Evolutionary conservation across 345 rosid species (phyloP).

Genomic region (Gossypium bickii): DNA sequence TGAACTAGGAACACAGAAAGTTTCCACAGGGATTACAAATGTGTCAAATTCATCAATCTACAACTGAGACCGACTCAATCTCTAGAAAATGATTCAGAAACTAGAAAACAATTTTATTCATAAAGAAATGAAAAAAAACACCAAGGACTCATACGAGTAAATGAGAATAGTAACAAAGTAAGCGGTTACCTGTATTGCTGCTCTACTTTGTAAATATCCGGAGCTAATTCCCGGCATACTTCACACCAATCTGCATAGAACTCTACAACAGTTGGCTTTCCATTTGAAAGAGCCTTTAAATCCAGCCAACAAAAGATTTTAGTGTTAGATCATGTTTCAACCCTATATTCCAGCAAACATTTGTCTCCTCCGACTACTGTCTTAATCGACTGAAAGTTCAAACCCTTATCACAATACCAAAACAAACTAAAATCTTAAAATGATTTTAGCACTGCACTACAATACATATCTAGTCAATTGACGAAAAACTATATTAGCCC

Average conservation of each 20-base stretch:
- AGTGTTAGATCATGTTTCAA: neutral
- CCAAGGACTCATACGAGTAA: neutral
- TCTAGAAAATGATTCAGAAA: neutral
- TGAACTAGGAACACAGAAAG: neutral
- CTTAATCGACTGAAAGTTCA: neutral
- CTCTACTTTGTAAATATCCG: constrained; percentile 87
- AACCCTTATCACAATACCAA: neutral
- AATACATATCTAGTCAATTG: neutral
- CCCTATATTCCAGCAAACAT: neutral
- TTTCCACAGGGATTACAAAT: neutral
- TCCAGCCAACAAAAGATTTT: neutral
- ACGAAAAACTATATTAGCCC: neutral
- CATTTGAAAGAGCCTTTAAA: constrained; percentile 76
- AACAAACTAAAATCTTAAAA: neutral
- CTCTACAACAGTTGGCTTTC: constrained; percentile 94
- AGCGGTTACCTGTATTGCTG: constrained; percentile 72
- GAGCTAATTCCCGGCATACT: constrained; percentile 84
- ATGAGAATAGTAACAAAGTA: neutral
- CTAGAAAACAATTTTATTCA: neutral
- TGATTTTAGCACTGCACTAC: neutral
- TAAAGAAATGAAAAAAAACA: neutral
- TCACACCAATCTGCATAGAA: constrained; percentile 99
- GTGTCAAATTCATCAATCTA: neutral
- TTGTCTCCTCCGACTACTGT: neutral
- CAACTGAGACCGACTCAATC: neutral